A percentile compares a stretch with the other conserved stretches of the same genome.
These are phyloP conservation scores for Neurospora crassa DNA, from an alignment of 2,329 filamentous ascomycete genomes.

Conservation along the genomic window DNA sequence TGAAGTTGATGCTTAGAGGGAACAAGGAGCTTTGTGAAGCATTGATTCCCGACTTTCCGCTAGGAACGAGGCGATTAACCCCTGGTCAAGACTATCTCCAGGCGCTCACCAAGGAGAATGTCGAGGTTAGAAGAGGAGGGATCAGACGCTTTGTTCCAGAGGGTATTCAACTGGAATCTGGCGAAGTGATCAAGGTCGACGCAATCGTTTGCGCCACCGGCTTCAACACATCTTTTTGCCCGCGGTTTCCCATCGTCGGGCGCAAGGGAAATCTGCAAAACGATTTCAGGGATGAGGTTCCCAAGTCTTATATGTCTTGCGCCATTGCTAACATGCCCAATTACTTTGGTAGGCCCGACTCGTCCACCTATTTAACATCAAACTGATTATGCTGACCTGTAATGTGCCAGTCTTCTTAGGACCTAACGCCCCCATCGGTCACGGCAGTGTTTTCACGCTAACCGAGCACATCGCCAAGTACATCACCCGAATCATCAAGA, in stretches of 20 bases:
- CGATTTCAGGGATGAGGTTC: constrained; percentile 31
- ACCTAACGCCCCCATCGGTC: constrained; percentile 40
- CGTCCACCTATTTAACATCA: background rate
- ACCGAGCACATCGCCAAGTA: constrained; percentile 43
- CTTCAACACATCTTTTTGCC: constrained; percentile 43
- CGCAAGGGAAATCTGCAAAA: constrained; percentile 42
- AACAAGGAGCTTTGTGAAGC: constrained; percentile 40
- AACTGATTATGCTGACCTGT: constrained; percentile 2
- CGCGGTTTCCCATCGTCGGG: constrained; percentile 40
- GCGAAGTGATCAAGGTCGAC: constrained; percentile 42
- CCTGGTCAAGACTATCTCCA: constrained; percentile 41
- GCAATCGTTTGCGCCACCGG: constrained; percentile 49
- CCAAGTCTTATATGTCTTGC: constrained; percentile 44
- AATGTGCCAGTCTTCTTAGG: constrained; percentile 36
- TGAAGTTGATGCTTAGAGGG: constrained; percentile 36
- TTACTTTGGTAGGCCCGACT: constrained; percentile 37
- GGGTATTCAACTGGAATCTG: constrained; percentile 38
- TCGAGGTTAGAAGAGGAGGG: constrained; percentile 35
- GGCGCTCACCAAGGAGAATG: constrained; percentile 35
- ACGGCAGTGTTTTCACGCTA: constrained; percentile 41
- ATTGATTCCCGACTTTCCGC: constrained; percentile 39
- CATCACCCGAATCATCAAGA: constrained; percentile 37
- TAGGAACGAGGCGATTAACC: constrained; percentile 40
- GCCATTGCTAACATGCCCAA: constrained; percentile 43
- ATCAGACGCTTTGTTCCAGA: constrained; percentile 37